Evolutionary conservation across 306 rosid genomes (phyloP).

Genomic region (Ziziphus jujuba): DNA sequence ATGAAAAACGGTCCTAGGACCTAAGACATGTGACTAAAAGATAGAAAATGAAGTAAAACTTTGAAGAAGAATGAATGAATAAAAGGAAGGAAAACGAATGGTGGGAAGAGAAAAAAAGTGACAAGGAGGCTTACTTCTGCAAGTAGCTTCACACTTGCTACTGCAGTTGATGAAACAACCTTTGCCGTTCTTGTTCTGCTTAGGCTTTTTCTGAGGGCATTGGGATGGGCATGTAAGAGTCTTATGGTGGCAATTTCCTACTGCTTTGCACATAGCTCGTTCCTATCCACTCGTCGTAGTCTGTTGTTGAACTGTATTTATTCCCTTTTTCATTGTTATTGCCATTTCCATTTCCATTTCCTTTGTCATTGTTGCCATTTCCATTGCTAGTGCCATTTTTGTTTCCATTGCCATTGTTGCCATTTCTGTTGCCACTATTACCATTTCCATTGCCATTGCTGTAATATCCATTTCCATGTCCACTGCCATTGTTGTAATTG

Average conservation of each 20-base stretch:
- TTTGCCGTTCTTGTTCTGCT: slow-evolving; percentile 66
- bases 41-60: background rate
- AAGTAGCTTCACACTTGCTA: slow-evolving; percentile 78
- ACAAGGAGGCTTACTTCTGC: slow-evolving; percentile 59
- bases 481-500: background rate
- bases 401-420: background rate
- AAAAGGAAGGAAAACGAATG: background rate
- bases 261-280: slow-evolving; percentile 50
- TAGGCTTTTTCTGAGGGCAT: slow-evolving; percentile 60
- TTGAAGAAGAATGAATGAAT: background rate
- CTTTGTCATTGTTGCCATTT: background rate
- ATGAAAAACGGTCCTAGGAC: background rate
- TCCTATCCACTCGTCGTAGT: slow-evolving; percentile 50
- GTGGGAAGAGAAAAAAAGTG: background rate
- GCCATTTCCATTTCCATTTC: background rate
- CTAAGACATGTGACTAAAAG: background rate
- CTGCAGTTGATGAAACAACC: slow-evolving; percentile 67
- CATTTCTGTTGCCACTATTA: background rate
- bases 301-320: background rate
- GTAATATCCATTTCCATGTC: background rate
- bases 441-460: background rate
- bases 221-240: slow-evolving; percentile 55
- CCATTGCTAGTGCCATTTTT: background rate
- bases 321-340: background rate
- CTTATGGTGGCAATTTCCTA: slow-evolving; percentile 40